Evolutionary conservation across 495 filamentous ascomycete genomes (phyloP), one percentile per base, ranked within the genome.

Genomic region (Podospora sp.): DNA sequence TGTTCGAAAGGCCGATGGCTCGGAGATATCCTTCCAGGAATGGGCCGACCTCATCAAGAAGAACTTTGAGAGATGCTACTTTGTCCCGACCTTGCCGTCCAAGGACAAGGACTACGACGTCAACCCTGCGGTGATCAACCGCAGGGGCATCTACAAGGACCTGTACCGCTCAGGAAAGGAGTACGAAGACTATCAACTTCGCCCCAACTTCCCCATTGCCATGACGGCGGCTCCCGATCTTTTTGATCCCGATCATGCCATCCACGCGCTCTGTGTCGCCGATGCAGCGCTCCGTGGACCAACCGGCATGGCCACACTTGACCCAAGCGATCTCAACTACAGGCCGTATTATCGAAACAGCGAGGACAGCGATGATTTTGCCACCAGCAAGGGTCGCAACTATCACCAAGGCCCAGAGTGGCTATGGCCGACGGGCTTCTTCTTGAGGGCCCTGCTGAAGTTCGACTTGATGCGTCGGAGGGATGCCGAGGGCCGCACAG

Each of bases 361-460:
- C 52, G 94, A 97, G 75, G 96, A 99, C 77, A 92, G 87, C 12
- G 86, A 84, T 40, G 91, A 97, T 74, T 98, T 97, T 73, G 85
- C 89, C 0, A 97, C 93, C 0, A 87, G 90, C 64, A 98, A 98
- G 72, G 96, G 96, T 16, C 84, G 96, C 20, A 97, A 97, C 74
- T 99, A 99, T 76, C 96, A 99, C 75, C 95, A 98, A 77, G 96
- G 96, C 1, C 96, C 96, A 0, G 96, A 99, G 77, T 99, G 96
- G 96, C 81, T 97, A n/a, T 99, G 96, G 96, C 96, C 93, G 1
- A 92, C 91, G 4, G 96, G 96, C 8, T 99, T 91, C 83, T 98
- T 94, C 82, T 82, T 97, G 18, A 86, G 96, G 40, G 96, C 96
- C 0, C 80, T 99, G 64, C 81, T 98, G 60, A 90, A 91, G 75